Conservation (phyloP, 1,284 basidiomycete genomes). For the Puccinia horiana region DNA sequence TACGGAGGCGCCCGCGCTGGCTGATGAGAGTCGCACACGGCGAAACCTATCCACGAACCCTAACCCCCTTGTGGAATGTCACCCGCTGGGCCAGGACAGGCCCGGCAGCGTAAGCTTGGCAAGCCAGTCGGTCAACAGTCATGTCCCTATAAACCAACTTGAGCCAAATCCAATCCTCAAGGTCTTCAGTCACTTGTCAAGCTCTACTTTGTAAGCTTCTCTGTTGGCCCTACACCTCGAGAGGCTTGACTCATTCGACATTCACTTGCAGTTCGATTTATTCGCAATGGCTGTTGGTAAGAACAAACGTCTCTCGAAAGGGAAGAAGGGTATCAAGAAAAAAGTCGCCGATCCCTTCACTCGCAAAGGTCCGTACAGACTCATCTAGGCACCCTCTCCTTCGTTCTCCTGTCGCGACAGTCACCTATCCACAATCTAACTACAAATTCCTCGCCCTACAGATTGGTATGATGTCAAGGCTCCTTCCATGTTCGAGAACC, state of each 20-base stretch:
- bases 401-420: neutral
- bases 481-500: constrained; percentile 94
- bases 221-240: too few species aligned
- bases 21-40: too few species aligned
- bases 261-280: neutral
- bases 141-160: too few species aligned
- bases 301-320: constrained; percentile 99
- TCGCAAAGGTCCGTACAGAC: constrained; percentile 74
- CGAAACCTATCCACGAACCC: too few species aligned
- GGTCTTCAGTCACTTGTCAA: too few species aligned
- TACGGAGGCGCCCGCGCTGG: too few species aligned
- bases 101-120: too few species aligned
- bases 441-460: constrained; percentile 56
- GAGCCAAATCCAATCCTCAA: too few species aligned
- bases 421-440: constrained; percentile 18
- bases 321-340: constrained; percentile 97
- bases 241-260: neutral
- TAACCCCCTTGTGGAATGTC: too few species aligned
- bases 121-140: too few species aligned
- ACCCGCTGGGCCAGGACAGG: too few species aligned
- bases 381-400: constrained; percentile 7
- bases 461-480: constrained; percentile 99
- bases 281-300: constrained; percentile 61
- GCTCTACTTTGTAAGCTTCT: too few species aligned
- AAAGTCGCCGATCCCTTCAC: constrained; percentile 99